phyloP scores from a whole-genome alignment of 768 basidiomycete genomes.

The Austroboletus festivus region DNA sequence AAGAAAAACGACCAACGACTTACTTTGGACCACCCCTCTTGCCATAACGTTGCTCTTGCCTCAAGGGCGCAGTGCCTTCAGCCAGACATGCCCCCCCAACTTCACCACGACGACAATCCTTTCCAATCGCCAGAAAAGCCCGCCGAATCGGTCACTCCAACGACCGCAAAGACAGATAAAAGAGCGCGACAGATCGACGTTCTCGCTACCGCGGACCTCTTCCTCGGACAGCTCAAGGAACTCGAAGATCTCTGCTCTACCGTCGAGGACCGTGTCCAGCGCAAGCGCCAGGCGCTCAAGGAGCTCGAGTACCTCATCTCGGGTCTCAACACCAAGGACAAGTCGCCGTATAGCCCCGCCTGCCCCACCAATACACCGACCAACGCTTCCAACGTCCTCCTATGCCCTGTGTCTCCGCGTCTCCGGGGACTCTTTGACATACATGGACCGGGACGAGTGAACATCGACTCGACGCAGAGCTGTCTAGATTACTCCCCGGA shows the following conservation, averaged over 20 bases:
- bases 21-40: neutral
- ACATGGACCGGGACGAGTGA: slow-evolving; percentile 24
- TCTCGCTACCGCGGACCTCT: slow-evolving; percentile 30
- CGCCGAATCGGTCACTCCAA: neutral
- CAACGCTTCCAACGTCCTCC: slow-evolving; percentile 7
- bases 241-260: slow-evolving; percentile 24
- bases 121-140: slow-evolving; percentile 22
- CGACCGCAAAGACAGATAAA: neutral
- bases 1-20: slow-evolving; percentile 5
- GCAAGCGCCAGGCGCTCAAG: slow-evolving; percentile 20
- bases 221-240: slow-evolving; percentile 24
- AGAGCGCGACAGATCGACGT: slow-evolving; percentile 15
- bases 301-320: slow-evolving; percentile 23
- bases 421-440: slow-evolving; percentile 32
- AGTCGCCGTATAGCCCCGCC: slow-evolving; percentile 14
- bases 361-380: slow-evolving; percentile 25
- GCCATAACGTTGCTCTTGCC: neutral
- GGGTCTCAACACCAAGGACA: slow-evolving; percentile 7
- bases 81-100: slow-evolving; percentile 8
- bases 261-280: slow-evolving; percentile 22
- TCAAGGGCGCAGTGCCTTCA: neutral
- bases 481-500: slow-evolving; percentile 24
- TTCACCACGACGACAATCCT: slow-evolving; percentile 7
- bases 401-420: slow-evolving; percentile 26
- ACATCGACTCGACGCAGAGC: slow-evolving; percentile 23